Base-by-base conservation (phyloP, 2,329 filamentous ascomycete species). In the Simplicillium aogashimaense region DNA sequence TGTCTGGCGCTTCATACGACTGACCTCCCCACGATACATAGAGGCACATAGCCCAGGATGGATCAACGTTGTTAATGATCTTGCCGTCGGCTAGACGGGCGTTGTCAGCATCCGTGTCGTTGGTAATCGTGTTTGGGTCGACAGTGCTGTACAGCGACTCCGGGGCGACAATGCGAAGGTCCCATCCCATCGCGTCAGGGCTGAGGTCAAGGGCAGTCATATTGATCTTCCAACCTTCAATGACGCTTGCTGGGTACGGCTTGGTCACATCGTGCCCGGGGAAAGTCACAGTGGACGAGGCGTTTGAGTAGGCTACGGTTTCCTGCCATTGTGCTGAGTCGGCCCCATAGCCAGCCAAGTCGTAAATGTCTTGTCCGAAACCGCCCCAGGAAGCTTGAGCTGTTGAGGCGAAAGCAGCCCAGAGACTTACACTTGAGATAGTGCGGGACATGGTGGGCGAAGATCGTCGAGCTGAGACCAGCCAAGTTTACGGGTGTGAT, bases 171-270 rank as follows among this genome's bases (percentile, higher is more conserved):
- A 41, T 16, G 17, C 29, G 35, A 17, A 41, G 16, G 9, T 41
- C 39, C 35, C 35, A 37, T 34, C 39, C 39, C 6, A 41, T 29
- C 34, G n/a, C 35, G 29, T 8, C 7, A 4, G 39, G 39, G 11
- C 34, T 15, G 2, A 41, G 17, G 13, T 41, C 35, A 30, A 41
- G 34, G 4, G 39, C 39, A 8, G 39, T 41, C 11, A 41, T 34
- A 30, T 41, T 41, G 35, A 41, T 28, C 28, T 16, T 33, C 39
- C 39, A 41, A 17, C 39, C 39, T 3, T 37, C 39, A 34, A 41
- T 41, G 11, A 29, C 16, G 3, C 28, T 16, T 16, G 34, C 29
- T 10, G 39, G 39, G 17, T 31, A 41, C 2, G 39, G 35, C 16
- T 41, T 41, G 12, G 35, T 37, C 8, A 41, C 35, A 14, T 41